Evolutionary conservation across 192 early-diverging fungal species (phyloP), one percentile per base, ranked within the genome.

Genomic region (Umbelopsis ramanniana): DNA sequence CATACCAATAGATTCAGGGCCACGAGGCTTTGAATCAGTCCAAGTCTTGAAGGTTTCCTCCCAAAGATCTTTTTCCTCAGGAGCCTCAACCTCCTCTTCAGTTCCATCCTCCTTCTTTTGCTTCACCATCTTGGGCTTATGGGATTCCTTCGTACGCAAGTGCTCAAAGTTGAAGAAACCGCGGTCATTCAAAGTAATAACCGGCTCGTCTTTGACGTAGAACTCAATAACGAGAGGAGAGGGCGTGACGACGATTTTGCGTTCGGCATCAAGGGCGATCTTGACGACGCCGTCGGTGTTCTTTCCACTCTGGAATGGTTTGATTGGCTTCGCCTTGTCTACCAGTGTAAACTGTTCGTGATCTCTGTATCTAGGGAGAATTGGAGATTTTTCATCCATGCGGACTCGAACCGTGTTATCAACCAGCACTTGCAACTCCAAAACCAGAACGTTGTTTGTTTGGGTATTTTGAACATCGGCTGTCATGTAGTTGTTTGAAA

Each of bases 21-120:
- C 98, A 75, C 90, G 85, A 9, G 97, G 97, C 83, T 99, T 99
- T n/a, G 90, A 83, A 80, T 99, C 98, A 12, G 85, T 88, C 84
- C 90, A 91, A 1, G 90, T 82, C 71, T 89, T 90, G 84, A 98
- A 99, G n/a, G 83, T 80, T 75, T 99, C 98, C 68, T 93, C 89
- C 95, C 96, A 95, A 66, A 88, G 72, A 71, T 75, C 79, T 10
- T 85, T 83, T 24, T 85, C 80, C 9, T 72, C 69, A 7, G 86
- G 80, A 21, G 52, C 71, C 15, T 74, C 69, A 15, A 88, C 82
- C 24, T 85, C 80, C 4, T 57, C 74, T 23, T 83, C 71, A 8
- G 81, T 67, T 2, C 63, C 74, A 29, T 81, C 76, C 2, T 75
- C 76, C 1, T 72, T 68, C 10, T 19, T 74, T 33, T 87, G 74